Percentiles rank a stretch among this genome's conserved stretches.
phyloP scores from a whole-genome alignment of 2,329 filamentous ascomycete species.

The Mollisia scopiformis region DNA sequence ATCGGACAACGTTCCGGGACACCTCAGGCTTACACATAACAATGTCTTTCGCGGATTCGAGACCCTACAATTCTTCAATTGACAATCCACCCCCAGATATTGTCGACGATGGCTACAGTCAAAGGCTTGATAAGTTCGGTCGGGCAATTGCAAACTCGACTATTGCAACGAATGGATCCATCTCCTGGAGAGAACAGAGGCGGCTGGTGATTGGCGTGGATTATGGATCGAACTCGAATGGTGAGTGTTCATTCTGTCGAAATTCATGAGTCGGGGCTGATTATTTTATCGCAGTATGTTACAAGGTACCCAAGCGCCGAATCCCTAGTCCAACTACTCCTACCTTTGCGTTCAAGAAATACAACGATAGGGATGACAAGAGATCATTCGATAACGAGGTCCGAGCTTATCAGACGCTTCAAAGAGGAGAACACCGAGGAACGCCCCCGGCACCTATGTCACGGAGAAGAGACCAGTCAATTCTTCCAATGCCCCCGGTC shows the following conservation, averaged over 20 bases:
- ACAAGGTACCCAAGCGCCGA: too few relatives aligned
- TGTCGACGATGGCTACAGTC: neutral
- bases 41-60: neutral
- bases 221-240: neutral
- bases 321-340: too few relatives aligned
- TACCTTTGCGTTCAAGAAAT: too few relatives aligned
- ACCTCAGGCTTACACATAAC: too few relatives aligned
- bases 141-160: neutral
- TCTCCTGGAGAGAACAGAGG: neutral
- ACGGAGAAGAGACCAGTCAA: too few relatives aligned
- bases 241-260: neutral
- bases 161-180: neutral
- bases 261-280: neutral
- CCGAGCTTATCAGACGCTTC: too few relatives aligned
- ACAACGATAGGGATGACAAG: too few relatives aligned
- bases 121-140: neutral
- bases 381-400: too few relatives aligned
- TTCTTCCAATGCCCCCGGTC: too few relatives aligned
- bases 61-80: neutral
- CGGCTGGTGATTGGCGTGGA: neutral
- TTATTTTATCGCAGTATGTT: neutral
- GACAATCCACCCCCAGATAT: neutral
- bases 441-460: too few relatives aligned
- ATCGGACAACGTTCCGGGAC: too few relatives aligned
- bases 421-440: too few relatives aligned